Percentiles rank a stretch among this genome's conserved stretches.
These are phyloP conservation scores for Chytriomyces hyalinus DNA, from an alignment of 192 early-diverging fungal species.

Conservation along the genomic window DNA sequence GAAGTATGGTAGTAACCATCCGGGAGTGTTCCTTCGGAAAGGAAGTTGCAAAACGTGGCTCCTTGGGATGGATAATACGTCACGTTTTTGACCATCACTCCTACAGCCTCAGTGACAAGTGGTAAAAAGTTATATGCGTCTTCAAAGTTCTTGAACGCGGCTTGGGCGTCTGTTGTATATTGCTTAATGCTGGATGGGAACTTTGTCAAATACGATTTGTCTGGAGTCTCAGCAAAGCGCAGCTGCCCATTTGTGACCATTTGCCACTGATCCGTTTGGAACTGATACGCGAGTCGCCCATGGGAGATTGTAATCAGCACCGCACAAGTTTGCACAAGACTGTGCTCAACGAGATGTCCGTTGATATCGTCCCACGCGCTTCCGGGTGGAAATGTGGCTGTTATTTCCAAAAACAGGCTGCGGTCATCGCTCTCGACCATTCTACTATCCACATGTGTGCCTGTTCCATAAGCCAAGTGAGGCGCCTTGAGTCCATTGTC, in stretches of 20 bases:
- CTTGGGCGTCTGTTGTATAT: conserved; percentile 11
- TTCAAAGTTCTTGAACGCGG: neutral
- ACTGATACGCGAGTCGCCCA: conserved; percentile 6
- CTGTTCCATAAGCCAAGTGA: neutral
- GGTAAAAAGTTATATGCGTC: conserved; percentile 17
- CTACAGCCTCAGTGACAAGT: conserved; percentile 4
- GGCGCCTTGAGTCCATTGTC: conserved; percentile 1
- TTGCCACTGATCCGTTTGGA: conserved; percentile 26
- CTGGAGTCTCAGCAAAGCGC: neutral
- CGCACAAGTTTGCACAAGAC: conserved; percentile 7
- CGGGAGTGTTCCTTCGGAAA: conserved; percentile 18
- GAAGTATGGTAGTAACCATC: conserved; percentile 26
- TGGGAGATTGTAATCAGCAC: neutral
- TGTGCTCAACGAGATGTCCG: neutral
- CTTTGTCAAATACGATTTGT: neutral
- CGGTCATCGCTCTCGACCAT: neutral
- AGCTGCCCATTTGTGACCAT: conserved; percentile 18
- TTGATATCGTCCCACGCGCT: conserved; percentile 14
- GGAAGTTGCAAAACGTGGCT: conserved; percentile 24
- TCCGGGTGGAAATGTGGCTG: conserved; percentile 15
- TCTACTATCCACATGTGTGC: neutral
- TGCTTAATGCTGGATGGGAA: neutral
- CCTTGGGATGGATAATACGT: conserved; percentile 16
- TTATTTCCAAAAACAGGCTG: conserved; percentile 1
- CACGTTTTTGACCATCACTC: neutral